Percentiles rank a stretch among this genome's conserved stretches.
phyloP scores from a whole-genome alignment of 768 basidiomycete genomes.

The Lentinus tigrinus region DNA sequence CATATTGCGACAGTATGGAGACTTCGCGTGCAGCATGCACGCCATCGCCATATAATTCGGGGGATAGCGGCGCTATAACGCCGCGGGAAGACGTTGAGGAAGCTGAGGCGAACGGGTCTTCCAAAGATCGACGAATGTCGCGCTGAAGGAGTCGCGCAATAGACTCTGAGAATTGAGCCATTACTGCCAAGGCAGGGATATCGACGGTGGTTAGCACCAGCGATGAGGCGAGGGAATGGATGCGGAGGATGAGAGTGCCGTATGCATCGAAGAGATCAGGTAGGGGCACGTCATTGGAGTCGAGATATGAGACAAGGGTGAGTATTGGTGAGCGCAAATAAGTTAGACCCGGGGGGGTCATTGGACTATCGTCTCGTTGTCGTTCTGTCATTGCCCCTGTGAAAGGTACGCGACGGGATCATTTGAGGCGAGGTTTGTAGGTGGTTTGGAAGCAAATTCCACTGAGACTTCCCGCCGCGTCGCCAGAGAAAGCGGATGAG shows the following conservation, averaged over 20 bases:
- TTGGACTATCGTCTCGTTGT: neutral
- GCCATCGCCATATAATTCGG: constrained; percentile 29
- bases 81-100: constrained; percentile 8
- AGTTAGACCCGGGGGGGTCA: neutral
- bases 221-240: constrained; percentile 28
- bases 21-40: constrained; percentile 24
- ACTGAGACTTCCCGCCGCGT: neutral
- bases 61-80: neutral
- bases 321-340: constrained; percentile 42
- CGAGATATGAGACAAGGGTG: constrained; percentile 46
- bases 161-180: constrained; percentile 33
- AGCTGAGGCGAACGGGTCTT: constrained; percentile 12
- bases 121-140: constrained; percentile 43
- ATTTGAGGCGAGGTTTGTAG: neutral
- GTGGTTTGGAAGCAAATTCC: neutral
- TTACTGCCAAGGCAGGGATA: constrained; percentile 26
- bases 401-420: neutral
- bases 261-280: constrained; percentile 68
- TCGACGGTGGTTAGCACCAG: neutral
- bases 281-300: constrained; percentile 38
- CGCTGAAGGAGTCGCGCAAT: constrained; percentile 47
- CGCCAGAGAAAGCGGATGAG: neutral
- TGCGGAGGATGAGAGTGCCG: constrained; percentile 44
- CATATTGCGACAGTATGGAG: constrained; percentile 49
- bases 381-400: constrained; percentile 7